Evolutionary conservation across 441 rosid genomes (phyloP), one percentile per base, ranked within the genome.

Genomic region (Bocquillonia castaneifolia): DNA sequence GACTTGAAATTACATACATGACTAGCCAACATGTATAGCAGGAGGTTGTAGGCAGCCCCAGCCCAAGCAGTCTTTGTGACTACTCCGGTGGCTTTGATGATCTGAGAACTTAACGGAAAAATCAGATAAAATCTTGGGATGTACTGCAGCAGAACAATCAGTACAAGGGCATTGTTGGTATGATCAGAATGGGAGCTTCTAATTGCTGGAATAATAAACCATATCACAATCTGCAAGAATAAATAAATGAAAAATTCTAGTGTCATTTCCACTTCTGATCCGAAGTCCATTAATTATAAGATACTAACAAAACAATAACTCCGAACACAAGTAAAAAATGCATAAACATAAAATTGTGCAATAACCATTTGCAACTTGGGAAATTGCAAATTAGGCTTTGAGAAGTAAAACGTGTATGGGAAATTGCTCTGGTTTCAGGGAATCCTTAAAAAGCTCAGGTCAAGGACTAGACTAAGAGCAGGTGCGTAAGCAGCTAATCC

Each of bases 1-100:
- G 14, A 44, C 34, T 29, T 34, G 63, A 53, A 34, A 45, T 53
- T 72, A 72, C 92, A 29, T 78, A 91, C 99, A 78, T 93, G 99
- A 63, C 96, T 88, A 66, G 99, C 97, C 51, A 93, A 74, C 93
- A 89, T 85, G 84, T 89, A 93, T 37, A 89, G 80, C 10, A 88
- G 68, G 39, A 93, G 96, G 83, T 88, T 89, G 65, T 93, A 93
- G 14, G 96, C 95, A 60, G 99, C 97, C 14, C 96, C 99, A 2
- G 97, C 97, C 97, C 96, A 93, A 59, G 93, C 97, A 10, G 97
- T 88, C 67, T 86, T 84, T 15, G 96, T 81, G 72, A 91, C 91
- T 2, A 90, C 86, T 64, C 97, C 97, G 2, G 87, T 82, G 48
- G 93, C 85, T 80, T 89, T 88, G 72, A 86, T 84, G 57, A 93